Conservation (phyloP, 2,329 filamentous ascomycete species). For the Trichoderma gracile region DNA sequence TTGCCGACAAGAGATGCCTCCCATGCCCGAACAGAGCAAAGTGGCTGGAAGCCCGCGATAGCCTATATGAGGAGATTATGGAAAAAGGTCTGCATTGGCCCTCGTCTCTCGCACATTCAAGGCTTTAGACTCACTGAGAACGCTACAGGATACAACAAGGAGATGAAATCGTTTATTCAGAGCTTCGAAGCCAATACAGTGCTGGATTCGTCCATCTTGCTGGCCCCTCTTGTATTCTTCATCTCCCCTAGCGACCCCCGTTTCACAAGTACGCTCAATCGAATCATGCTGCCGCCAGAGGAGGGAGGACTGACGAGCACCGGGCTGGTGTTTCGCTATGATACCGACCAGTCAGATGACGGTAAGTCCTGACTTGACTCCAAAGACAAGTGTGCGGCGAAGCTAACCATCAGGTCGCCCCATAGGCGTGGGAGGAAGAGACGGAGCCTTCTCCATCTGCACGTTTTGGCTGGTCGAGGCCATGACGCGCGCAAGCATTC, state of each 20-base stretch:
- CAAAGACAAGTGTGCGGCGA: not conserved
- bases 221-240: constrained; percentile 78
- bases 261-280: constrained; percentile 70
- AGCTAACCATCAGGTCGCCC: not conserved
- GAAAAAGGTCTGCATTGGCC: constrained; percentile 51
- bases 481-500: constrained; percentile 66
- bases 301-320: constrained; percentile 75
- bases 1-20: constrained; percentile 73
- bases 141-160: constrained; percentile 63
- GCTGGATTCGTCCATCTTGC: constrained; percentile 73
- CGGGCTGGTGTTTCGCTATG: constrained; percentile 73
- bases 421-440: constrained; percentile 68
- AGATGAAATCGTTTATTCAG: constrained; percentile 70
- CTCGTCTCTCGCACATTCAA: not conserved
- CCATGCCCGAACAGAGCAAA: constrained; percentile 68
- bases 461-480: constrained; percentile 83
- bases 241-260: constrained; percentile 75
- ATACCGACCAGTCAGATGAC: constrained; percentile 67
- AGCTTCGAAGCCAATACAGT: constrained; percentile 72
- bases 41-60: constrained; percentile 68
- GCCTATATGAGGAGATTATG: constrained; percentile 75
- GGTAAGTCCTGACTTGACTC: constrained; percentile 49
- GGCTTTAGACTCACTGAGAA: not conserved
- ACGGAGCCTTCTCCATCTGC: constrained; percentile 79
- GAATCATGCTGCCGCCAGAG: constrained; percentile 70